Conservation (phyloP, 805 yeast species). For the Candida michaelii region DNA sequence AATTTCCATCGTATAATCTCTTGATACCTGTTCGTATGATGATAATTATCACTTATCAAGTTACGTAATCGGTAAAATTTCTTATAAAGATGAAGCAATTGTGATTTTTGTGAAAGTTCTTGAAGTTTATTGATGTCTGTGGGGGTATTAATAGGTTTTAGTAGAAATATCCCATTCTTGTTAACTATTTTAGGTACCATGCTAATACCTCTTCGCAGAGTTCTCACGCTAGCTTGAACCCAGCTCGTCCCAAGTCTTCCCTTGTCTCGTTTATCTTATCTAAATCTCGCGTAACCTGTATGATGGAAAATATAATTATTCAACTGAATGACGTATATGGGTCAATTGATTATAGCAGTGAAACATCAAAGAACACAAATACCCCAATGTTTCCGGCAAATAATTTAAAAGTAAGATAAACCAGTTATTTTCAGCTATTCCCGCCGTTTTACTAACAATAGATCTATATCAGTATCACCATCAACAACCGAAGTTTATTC, state of each 20-base stretch:
- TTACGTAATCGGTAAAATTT: slow-evolving; percentile 32
- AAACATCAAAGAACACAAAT: background rate
- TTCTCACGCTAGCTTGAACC: no score
- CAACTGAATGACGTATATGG: slow-evolving; percentile 5
- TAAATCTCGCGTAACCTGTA: no score
- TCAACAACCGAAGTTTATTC: background rate
- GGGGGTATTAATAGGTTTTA: background rate
- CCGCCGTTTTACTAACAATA: background rate
- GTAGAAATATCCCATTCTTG: slow-evolving; percentile 11
- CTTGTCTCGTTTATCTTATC: no score
- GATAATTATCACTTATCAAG: slow-evolving; percentile 18
- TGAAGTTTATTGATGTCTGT: background rate
- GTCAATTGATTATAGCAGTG: background rate
- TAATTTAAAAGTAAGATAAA: slow-evolving; percentile 8
- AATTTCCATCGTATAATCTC: slow-evolving; percentile 29
- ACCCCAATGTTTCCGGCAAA: background rate
- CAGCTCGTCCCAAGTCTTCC: no score
- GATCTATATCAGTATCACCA: background rate
- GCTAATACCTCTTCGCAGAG: background rate
- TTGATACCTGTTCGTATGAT: slow-evolving; percentile 17
- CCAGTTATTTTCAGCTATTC: background rate
- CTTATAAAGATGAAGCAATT: slow-evolving; percentile 27
- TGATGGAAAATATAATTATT: slow-evolving; percentile 6
- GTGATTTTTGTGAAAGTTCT: slow-evolving; percentile 4
- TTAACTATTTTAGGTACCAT: slow-evolving; percentile 9